phyloP scores from a whole-genome alignment of 257 asterid species.

The Solanum chiquidenum region DNA sequence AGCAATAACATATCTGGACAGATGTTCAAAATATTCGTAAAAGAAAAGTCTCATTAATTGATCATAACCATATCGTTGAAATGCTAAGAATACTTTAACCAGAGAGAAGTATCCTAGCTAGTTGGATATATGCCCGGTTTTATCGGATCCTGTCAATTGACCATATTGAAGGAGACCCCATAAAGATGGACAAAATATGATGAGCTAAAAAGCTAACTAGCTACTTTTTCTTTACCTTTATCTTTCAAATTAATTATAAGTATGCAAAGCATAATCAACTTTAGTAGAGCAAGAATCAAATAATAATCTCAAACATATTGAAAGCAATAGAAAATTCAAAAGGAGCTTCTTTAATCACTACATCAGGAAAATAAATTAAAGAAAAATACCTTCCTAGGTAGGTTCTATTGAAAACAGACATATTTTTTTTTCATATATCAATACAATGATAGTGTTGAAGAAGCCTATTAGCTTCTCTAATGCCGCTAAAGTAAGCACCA shows the following conservation, averaged over 20 bases:
- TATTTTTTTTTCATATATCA: slow-evolving; percentile 4
- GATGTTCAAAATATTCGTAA: not conserved
- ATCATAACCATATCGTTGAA: not conserved
- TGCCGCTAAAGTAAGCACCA: slow-evolving; percentile 90
- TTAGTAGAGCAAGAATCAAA: not conserved
- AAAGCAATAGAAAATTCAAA: not conserved
- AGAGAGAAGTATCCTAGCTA: not conserved
- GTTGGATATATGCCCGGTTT: slow-evolving; percentile 16
- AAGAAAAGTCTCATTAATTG: not conserved
- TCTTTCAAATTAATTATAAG: not conserved
- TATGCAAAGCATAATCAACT: not conserved
- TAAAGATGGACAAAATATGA: slow-evolving; percentile 7
- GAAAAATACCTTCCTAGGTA: not conserved
- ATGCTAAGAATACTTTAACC: not conserved
- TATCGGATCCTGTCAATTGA: slow-evolving; percentile 47
- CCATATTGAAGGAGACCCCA: slow-evolving; percentile 1
- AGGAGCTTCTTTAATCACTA: not conserved
- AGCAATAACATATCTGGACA: too few relatives aligned
- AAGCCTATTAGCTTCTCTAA: slow-evolving; percentile 88
- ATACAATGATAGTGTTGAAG: slow-evolving; percentile 51
- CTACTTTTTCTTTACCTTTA: not conserved
- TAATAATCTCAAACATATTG: not conserved
- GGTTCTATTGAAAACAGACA: not conserved
- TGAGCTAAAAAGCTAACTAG: slow-evolving; percentile 16
- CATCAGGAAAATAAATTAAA: not conserved